These are phyloP conservation scores for Marchantia polymorpha DNA, from an alignment of 225 moss, liverwort and hornwort species.

Conservation along the genomic window DNA sequence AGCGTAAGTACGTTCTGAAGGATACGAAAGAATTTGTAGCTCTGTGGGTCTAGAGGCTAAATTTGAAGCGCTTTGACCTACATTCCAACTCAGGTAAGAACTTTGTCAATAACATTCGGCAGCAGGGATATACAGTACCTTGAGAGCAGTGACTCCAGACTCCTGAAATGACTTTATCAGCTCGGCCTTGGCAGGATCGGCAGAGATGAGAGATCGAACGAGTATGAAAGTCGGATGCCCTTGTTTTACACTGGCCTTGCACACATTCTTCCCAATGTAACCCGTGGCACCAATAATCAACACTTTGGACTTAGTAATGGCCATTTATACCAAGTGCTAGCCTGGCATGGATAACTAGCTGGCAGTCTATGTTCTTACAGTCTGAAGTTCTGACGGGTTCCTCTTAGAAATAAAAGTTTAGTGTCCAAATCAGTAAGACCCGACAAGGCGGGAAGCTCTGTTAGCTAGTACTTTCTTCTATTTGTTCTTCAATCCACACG, in stretches of 20 bases:
- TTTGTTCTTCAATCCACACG: too few relatives aligned
- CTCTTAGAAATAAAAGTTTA: too few relatives aligned
- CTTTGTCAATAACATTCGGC: neutral
- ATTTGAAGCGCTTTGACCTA: neutral
- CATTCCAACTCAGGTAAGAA: neutral
- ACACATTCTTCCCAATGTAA: slow-evolving; percentile 27
- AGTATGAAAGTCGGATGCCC: slow-evolving; percentile 52
- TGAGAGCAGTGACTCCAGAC: slow-evolving; percentile 29
- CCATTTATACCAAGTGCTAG: neutral
- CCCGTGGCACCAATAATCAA: slow-evolving; percentile 45
- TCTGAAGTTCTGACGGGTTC: too few relatives aligned
- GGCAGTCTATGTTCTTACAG: too few relatives aligned
- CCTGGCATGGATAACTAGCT: too few relatives aligned
- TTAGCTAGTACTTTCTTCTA: too few relatives aligned
- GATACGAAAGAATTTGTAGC: too few relatives aligned
- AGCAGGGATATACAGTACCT: slow-evolving; percentile 2
- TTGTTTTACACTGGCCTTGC: slow-evolving; percentile 32
- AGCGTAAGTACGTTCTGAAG: too few relatives aligned
- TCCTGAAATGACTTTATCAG: slow-evolving; percentile 31
- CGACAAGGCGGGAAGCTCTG: too few relatives aligned
- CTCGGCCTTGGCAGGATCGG: slow-evolving; percentile 37
- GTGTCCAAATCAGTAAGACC: too few relatives aligned
- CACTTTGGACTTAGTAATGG: slow-evolving; percentile 17
- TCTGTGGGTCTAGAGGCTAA: neutral
- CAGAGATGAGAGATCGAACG: slow-evolving; percentile 33